These are phyloP conservation scores for Erigeron philadelphicus DNA, from an alignment of 140 eudicot species.

Conservation along the genomic window DNA sequence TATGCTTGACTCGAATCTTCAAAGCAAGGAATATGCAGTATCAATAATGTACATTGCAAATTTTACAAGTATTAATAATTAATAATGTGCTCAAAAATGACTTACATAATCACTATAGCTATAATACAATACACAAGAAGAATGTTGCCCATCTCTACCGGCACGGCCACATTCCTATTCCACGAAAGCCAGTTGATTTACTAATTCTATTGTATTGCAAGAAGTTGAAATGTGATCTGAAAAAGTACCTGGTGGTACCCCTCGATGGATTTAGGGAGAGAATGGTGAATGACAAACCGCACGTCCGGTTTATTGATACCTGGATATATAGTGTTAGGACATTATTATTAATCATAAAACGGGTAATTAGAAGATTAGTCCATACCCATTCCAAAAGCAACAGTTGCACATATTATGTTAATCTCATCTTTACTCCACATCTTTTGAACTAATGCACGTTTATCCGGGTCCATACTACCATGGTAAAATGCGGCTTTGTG, in stretches of 20 bases:
- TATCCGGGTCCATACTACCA: slow-evolving; percentile 78
- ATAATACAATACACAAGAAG: slow-evolving; percentile 85
- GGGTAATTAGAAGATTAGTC: slow-evolving; percentile 11
- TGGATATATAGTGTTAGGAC: slow-evolving; percentile 36
- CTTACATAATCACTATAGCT: slow-evolving; percentile 90
- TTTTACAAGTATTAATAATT: slow-evolving; percentile 5
- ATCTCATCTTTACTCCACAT: slow-evolving; percentile 96
- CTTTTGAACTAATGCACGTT: slow-evolving; percentile 68
- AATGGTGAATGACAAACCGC: slow-evolving; percentile 95
- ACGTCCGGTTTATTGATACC: slow-evolving; percentile 95
- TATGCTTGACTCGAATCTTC: slow-evolving; percentile 88
- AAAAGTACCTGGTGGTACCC: slow-evolving; percentile 87
- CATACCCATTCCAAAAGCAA: slow-evolving; percentile 99
- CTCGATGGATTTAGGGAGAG: slow-evolving; percentile 94
- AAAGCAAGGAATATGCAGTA: slow-evolving; percentile 8
- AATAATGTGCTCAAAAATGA: slow-evolving; percentile 17
- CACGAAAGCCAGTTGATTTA: slow-evolving; percentile 2
- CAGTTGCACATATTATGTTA: slow-evolving; percentile 87
- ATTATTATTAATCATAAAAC: slow-evolving; percentile 6
- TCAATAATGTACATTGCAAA: neutral
- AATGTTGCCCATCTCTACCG: slow-evolving; percentile 86
- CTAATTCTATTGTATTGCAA: neutral
- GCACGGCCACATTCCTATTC: slow-evolving; percentile 97
- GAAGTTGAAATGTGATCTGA: slow-evolving; percentile 16
- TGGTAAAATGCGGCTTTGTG: slow-evolving; percentile 89